phyloP scores from a whole-genome alignment of 768 basidiomycete species.

The Lactifluus hygrophoroides region DNA sequence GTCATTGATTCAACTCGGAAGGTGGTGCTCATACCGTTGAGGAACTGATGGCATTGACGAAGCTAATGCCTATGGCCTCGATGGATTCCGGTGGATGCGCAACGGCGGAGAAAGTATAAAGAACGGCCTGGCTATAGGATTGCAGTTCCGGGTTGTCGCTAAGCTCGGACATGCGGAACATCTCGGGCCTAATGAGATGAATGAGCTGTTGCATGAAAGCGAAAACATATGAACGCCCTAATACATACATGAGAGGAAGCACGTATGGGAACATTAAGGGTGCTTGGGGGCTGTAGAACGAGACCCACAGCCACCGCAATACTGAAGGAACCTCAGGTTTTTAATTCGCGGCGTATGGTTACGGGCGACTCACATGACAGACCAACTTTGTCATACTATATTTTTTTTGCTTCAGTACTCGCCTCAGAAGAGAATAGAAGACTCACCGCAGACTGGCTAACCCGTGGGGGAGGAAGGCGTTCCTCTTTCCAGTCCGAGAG shows the following conservation, averaged over 20 bases:
- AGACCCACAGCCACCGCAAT: constrained; percentile 72
- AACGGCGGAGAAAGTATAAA: constrained; percentile 76
- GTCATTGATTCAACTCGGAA: constrained; percentile 5
- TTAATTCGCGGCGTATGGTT: constrained; percentile 1
- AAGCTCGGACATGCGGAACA: constrained; percentile 83
- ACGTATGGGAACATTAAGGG: constrained; percentile 70
- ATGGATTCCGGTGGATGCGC: constrained; percentile 63
- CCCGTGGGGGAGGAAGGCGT: constrained; percentile 78
- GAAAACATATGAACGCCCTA: not conserved
- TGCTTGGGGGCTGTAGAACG: constrained; percentile 67
- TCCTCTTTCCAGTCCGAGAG: constrained; percentile 65
- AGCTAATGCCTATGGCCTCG: constrained; percentile 48
- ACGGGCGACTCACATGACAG: constrained; percentile 52
- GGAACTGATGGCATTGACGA: constrained; percentile 65
- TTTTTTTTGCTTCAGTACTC: constrained; percentile 8
- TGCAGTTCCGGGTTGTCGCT: constrained; percentile 81
- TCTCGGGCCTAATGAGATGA: constrained; percentile 55
- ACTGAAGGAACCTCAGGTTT: constrained; percentile 35
- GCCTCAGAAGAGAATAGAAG: not conserved
- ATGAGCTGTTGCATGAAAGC: constrained; percentile 9
- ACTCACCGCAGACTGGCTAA: constrained; percentile 67
- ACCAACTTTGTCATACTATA: constrained; percentile 80
- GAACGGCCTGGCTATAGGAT: constrained; percentile 66
- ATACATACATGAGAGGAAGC: constrained; percentile 64
- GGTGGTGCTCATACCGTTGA: constrained; percentile 48